Evolutionary conservation across 805 yeast species (phyloP), one percentile per base, ranked within the genome.

Genomic region (Kurtzmaniella cleridarum): DNA sequence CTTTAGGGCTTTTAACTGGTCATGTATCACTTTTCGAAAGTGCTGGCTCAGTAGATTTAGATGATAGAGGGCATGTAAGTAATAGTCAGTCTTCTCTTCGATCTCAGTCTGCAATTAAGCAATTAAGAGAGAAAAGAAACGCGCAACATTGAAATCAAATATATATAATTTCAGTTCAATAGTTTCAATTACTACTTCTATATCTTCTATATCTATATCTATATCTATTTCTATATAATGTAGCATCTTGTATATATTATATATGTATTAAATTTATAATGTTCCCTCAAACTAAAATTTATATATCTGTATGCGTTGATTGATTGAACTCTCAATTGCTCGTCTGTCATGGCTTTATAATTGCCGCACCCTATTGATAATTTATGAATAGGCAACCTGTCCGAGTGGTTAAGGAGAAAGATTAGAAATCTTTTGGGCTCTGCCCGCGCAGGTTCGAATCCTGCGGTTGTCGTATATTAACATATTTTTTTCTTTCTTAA

Each of bases 1-100:
- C 95, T 1, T 63, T 90, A 48, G 95, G 95, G 2, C 67, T 85
- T 38, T 66, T 87, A 38, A 75, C 85, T 8, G 95, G 95, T n/a
- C 76, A 77, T 41, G 89, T 83, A 10, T 81, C 90, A 2, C 49
- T 84, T 34, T 84, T 84, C 59, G 90, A 84, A 55, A 81, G 84
- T 46, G 83, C 84, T 3, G 91, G 91, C 27, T 74, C 84, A 2
- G 83, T 84, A 27, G 81, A 78, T 27, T 65, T 84, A 51, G 91
- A 84, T 55, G 85, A 83, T 49, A 69, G 93, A 50, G 93, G 93
- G 11, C 91, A 84, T 57, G 60, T 82, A 20, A 60, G 64, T 35
- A 54, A 72, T 43, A 67, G 77, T 43, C 75, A 59, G 43, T 60
- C 74, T 36, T 66, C 77, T 3, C 57, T 55, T 27, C 53, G 62